Base-by-base conservation (phyloP, 2,329 filamentous ascomycete species). In the Colletotrichum acutatum region DNA sequence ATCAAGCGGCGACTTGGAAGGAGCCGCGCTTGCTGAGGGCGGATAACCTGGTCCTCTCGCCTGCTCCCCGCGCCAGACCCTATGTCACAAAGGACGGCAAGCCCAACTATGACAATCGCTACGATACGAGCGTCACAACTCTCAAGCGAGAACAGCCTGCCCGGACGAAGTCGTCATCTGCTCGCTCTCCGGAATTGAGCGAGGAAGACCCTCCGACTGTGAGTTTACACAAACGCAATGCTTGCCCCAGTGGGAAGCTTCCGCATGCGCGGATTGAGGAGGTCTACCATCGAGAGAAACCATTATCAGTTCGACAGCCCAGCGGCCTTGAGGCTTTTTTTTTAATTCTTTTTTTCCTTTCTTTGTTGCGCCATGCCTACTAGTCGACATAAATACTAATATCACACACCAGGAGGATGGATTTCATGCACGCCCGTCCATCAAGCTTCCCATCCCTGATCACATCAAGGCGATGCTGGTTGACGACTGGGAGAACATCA, bases 401-500 rank as follows among this genome's bases (percentile, higher is more conserved):
- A 57, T 14, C 22, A 26, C 34, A 66, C 19, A 49, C 53, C 83
- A 98, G 95, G 97, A 98, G 85, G 97, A 98, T 74, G 86, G 89
- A 5, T 99, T 98, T 81, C 91, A 95, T 79, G 88, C 89, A 75
- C 92, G 95, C 71, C 95, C 96, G 24, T 94, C 95, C 22, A 93
- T 99, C 78, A 94, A 95, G 78, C 89, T 99, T 54, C 89, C 92
- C 62, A 91, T 98, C 75, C 95, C 97, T 0, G 97, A 98, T 80
- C 91, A 93, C 76, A 88, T 99, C 76, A 98, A 98, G 85, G 94
- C 94, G 19, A 89, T 97, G 75, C 90, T 99, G 3, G 97, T 99
- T 26, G 97, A 99, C 80, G 97, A 99, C 82, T 99, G 97, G 97
- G 97, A 99, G 83, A 97, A 98, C 78, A 92, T 99, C 74, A 99